Base-by-base conservation (phyloP, 805 yeast species). In the Candida insectalens region DNA sequence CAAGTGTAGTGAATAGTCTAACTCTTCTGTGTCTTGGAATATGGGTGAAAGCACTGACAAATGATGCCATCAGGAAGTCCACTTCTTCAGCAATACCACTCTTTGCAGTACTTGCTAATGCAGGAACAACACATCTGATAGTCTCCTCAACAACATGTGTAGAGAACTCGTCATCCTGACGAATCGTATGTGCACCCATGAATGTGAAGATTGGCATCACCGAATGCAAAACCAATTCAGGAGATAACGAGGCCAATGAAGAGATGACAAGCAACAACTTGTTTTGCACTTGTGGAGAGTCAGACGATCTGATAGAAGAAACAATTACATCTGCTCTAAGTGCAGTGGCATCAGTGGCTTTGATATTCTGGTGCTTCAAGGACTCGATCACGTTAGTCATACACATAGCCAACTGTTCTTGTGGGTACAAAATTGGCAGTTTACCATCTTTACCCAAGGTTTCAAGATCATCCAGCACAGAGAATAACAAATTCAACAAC, bases 201-300 rank as follows among this genome's bases (percentile, higher is more conserved):
- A 92, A 92, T 1, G 98, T 92, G 65, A 92, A 92, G 33, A 92
- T 89, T n/a, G 98, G 98, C 98, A 92, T 92, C 6, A 92, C 95
- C 2, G 96, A 83, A 59, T 92, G 97, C 35, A 92, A 63, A 19
- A 92, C 87, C 20, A 82, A 74, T 50, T 89, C 96, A 6, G 97
- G 96, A 9, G 89, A 83, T 36, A 92, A 60, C 1, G 85, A 66
- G 1, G 97, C 97, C 44, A 92, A 63, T 32, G 85, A 80, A 3
- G 96, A 82, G 44, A 92, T 77, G 19, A 92, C 89, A 38, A 89
- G 62, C 38, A 92, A 63, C 33, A 89, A 60, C 44, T 87, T 73
- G 60, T 92, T 92, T 60, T 92, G 98, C 19, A 88, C 94, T 57
- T 89, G 97, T 2, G 96, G 97, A 19, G 95, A 83, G 29, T 76